Conservation (phyloP, 805 yeast species). For the Spathaspora sp. region DNA sequence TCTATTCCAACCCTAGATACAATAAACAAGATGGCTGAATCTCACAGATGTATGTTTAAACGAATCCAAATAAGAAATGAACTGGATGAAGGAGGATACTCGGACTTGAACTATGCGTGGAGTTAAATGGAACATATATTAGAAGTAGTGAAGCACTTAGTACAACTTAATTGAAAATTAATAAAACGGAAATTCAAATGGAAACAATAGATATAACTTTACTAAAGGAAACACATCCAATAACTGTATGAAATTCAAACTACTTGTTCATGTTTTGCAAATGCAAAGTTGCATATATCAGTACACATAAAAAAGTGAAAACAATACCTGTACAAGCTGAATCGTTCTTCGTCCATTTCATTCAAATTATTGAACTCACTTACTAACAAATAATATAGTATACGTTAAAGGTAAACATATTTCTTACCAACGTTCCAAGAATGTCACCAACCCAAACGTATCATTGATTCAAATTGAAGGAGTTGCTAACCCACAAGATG, state of each 20-base stretch:
- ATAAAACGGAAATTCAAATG: neutral
- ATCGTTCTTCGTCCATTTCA: neutral
- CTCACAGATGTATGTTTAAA: constrained; percentile 87
- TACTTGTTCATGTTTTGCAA: too few species aligned
- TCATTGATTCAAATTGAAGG: constrained; percentile 97
- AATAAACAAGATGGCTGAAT: constrained; percentile 76
- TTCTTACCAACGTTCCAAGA: constrained; percentile 99
- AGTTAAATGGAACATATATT: neutral
- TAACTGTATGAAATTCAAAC: too few species aligned
- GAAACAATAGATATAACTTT: neutral
- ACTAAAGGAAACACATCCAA: neutral
- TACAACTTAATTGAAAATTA: too few species aligned
- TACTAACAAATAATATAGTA: constrained; percentile 56
- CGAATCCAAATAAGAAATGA: neutral
- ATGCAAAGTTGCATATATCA: too few species aligned
- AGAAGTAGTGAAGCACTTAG: neutral
- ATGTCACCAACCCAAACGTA: constrained; percentile 95
- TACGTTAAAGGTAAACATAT: constrained; percentile 99
- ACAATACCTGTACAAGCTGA: too few species aligned
- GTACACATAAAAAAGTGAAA: too few species aligned
- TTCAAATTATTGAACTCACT: constrained; percentile 27
- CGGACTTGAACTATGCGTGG: neutral
- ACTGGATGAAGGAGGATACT: neutral
- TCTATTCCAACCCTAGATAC: constrained; percentile 1
- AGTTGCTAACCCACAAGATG: constrained; percentile 87